phyloP scores from a whole-genome alignment of 2,329 filamentous ascomycete genomes.

The Chaetomium olivaceum region DNA sequence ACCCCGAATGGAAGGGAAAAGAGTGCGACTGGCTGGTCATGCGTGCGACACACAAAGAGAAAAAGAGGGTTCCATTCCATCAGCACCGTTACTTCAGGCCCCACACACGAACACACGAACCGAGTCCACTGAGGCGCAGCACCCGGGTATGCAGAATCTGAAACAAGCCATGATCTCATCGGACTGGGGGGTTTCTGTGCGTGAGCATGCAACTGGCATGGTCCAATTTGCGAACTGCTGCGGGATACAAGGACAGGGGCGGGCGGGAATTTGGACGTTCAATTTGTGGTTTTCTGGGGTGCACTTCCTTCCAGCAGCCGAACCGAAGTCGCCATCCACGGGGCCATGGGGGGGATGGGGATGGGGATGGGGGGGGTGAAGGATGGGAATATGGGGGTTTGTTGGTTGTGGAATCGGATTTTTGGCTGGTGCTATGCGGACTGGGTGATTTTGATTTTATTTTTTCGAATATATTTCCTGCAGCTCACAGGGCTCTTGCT shows the following conservation, averaged over 20 bases:
- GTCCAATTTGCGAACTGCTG: constrained; percentile 4
- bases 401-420: not conserved
- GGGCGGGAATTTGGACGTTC: not conserved
- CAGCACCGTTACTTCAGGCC: constrained; percentile 1
- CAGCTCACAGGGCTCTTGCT: not conserved
- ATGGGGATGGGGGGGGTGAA: too few species aligned
- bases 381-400: not conserved
- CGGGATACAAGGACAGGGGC: constrained; percentile 7
- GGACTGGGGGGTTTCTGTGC: constrained; percentile 2
- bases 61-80: constrained; percentile 8
- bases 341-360: too few species aligned
- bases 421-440: not conserved
- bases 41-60: not conserved
- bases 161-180: constrained; percentile 31
- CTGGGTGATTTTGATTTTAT: constrained; percentile 4
- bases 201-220: not conserved
- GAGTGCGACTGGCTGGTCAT: not conserved
- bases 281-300: not conserved
- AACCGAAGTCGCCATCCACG: not conserved
- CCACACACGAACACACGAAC: not conserved
- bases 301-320: not conserved
- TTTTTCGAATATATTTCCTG: not conserved
- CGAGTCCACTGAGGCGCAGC: constrained; percentile 20
- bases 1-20: not conserved
- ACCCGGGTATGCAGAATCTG: constrained; percentile 25